A percentile compares a stretch with the other conserved stretches of the same genome.
These are phyloP conservation scores for Pseudocercospora cruenta DNA, from an alignment of 2,329 filamentous ascomycete species.

Conservation along the genomic window DNA sequence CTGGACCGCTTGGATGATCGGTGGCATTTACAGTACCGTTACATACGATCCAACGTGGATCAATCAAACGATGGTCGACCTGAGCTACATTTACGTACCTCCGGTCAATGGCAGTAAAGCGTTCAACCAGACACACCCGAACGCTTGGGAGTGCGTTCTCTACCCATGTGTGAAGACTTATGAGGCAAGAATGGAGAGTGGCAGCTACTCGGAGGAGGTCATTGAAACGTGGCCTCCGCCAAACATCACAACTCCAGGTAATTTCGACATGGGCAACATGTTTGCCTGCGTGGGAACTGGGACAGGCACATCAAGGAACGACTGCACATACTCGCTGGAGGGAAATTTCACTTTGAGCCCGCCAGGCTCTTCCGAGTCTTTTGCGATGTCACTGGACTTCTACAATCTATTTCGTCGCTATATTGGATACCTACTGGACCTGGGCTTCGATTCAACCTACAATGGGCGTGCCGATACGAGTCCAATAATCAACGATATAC, in stretches of 20 bases:
- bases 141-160: conserved; percentile 14
- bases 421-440: background rate
- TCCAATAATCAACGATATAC: background rate
- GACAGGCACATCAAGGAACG: too few relatives aligned
- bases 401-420: conserved; percentile 1
- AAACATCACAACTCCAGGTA: background rate
- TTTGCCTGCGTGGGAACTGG: too few relatives aligned
- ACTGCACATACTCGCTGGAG: too few relatives aligned
- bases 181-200: conserved; percentile 5
- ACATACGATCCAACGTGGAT: background rate
- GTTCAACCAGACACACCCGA: background rate
- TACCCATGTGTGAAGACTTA: conserved; percentile 21
- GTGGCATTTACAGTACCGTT: background rate
- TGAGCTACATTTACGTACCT: conserved; percentile 7
- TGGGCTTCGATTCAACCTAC: background rate
- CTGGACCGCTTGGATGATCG: background rate
- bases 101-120: too few relatives aligned
- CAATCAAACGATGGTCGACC: conserved; percentile 7
- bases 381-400: background rate
- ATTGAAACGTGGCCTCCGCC: conserved; percentile 13
- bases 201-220: conserved; percentile 12
- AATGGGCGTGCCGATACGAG: background rate
- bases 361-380: background rate
- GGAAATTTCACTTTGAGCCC: conserved; percentile 4
- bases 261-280: too few relatives aligned